Base-by-base conservation (phyloP, 805 yeast genomes). In the Zygosaccharomyces pseudorouxii region DNA sequence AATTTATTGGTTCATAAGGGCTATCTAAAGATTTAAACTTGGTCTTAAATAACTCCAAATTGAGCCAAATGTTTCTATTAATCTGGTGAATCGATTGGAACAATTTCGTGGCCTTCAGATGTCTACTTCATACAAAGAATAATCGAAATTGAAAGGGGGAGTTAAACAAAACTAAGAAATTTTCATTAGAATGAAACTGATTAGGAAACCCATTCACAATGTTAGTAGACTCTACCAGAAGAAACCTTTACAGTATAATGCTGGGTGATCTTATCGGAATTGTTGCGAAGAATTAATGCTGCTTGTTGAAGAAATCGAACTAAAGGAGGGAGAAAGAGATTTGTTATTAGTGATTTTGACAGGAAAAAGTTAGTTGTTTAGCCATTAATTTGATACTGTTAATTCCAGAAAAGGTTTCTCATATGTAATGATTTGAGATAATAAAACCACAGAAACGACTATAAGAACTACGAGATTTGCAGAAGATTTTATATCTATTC, bases 181-280 rank as follows among this genome's bases (percentile, higher is more conserved):
- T 84, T 20, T 73, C 82, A 1, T 64, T 67, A 10, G 76, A 74
- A 45, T 81, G 55, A 82, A 79, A 59, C 69, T 68, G 37, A 69
- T 65, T 33, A 65, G 92, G 39, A 79, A 73, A 54, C 88, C 89
- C 4, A 80, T 84, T 1, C 68, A 78, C 7, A 73, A 84, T 40
- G 93, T 92, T 1, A 85, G 93, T 59, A 73, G 73, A 16, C 82
- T 83, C 60, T 85, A 92, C 63, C 89, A 84, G 59, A 67, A 74
- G 22, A 85, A 85, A 54, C 93, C 84, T 57, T 71, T 85, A 11
- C 90, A 84, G 56, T 85, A 92, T 63, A 86, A 84, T 52, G 51
- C 49, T 10, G 72, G 75, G 23, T 68, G 93, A 49, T 92, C 93
- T 0, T 85, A 92, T 57, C 74, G 74, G 54, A 85, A 85, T 60